Conservation (phyloP, 768 basidiomycete genomes). For the Suillus paluster region DNA sequence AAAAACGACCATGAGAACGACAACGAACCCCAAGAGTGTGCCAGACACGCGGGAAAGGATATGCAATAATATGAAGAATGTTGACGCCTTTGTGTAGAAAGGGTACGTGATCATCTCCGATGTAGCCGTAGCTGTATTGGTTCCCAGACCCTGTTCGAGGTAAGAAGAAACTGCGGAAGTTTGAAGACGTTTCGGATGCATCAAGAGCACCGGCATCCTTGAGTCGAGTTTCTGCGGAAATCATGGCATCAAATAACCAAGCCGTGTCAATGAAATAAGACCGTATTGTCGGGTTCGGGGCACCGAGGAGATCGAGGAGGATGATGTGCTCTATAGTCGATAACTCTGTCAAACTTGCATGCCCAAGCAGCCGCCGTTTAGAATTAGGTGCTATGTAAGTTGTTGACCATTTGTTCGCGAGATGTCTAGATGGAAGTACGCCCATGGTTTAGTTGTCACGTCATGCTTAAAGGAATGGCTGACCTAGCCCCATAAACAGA, state of each 20-base stretch:
- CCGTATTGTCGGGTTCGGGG: conserved; percentile 70
- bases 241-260: conserved; percentile 88
- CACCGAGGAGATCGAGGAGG: conserved; percentile 90
- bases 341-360: conserved; percentile 62
- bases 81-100: conserved; percentile 85
- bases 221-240: conserved; percentile 71
- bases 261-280: conserved; percentile 88
- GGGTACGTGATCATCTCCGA: conserved; percentile 94
- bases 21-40: conserved; percentile 71
- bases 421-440: conserved; percentile 58
- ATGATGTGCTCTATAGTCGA: conserved; percentile 88
- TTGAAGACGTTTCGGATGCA: conserved; percentile 44
- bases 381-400: conserved; percentile 66
- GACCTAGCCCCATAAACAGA: conserved; percentile 96
- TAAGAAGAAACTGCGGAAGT: conserved; percentile 70
- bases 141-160: conserved; percentile 42
- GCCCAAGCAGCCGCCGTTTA: conserved; percentile 60
- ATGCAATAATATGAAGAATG: conserved; percentile 87
- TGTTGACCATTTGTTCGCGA: conserved; percentile 83
- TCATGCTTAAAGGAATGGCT: background rate
- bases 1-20: background rate
- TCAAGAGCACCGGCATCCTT: conserved; percentile 65
- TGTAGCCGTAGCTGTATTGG: conserved; percentile 54
- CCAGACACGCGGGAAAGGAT: conserved; percentile 91
- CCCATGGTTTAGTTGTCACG: conserved; percentile 5